Evolutionary conservation across 1,284 basidiomycete genomes (phyloP), one percentile per base, ranked within the genome.

Genomic region (Xerocomus minutiporus): DNA sequence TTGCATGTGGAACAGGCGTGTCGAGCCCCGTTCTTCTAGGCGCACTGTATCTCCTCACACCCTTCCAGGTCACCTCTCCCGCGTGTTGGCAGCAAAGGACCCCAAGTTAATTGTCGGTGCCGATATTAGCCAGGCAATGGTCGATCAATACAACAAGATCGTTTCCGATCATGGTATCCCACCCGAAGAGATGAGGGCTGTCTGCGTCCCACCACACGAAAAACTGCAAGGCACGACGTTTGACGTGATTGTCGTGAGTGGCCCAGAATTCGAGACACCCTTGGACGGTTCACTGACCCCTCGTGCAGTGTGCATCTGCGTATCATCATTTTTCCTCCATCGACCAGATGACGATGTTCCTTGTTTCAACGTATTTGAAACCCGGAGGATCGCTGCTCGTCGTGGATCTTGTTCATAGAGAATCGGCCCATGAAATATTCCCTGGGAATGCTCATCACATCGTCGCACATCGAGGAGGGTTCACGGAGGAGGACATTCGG

Each of bases 271-370:
- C 5, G 5, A 36, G 17, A 25, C 2, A n/a, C 1, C 29, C 29
- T 13, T 20, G 28, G 2, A 20, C 11, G 1, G 11, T 25, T 53
- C 42, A 68, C 13, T 8, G 38, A 38, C 17, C 23, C 61, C 42
- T 49, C 29, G 13, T 20, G n/a, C 52, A 89, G 86, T 90, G 86
- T 61, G 73, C 78, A 6, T 74, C 77, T 52, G 74, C 86, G 1
- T 90, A 85, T 59, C 86, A 90, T 60, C 88, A 90, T 62, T 76
- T 89, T 57, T 56, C 70, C 1, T 75, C 76, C 31, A 74, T 84
- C 54, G 66, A 70, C 4, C 71, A 71, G 5, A 75, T 75, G 25
- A 87, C 84, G 4, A 68, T 68, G n/a, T 69, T 66, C 0, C 77
- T 90, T 13, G 71, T 71, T 2, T 71, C 55, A 4, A 54, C 67